phyloP scores from a whole-genome alignment of 805 yeast genomes.

The Starmera amethionina region DNA sequence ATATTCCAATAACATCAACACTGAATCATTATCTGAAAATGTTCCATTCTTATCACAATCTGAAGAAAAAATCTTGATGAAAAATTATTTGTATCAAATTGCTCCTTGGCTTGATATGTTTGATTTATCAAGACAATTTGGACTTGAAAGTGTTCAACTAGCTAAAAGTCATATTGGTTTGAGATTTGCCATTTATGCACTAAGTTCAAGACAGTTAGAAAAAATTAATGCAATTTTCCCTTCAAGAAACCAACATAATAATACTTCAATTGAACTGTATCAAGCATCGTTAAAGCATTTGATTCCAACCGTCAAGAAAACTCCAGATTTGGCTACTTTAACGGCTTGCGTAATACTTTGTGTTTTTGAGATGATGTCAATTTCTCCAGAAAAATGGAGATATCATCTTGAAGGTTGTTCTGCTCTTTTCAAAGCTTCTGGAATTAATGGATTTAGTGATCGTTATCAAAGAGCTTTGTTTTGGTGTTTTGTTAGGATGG shows the following conservation, averaged over 20 bases:
- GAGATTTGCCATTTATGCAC: conserved; percentile 21
- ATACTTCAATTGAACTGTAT: conserved; percentile 20
- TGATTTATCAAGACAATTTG: conserved; percentile 24
- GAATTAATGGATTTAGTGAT: conserved; percentile 27
- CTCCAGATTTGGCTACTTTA: conserved; percentile 20
- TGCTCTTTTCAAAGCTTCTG: conserved; percentile 25
- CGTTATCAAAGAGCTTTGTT: conserved; percentile 28
- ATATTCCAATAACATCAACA: too few species aligned
- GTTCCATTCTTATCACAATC: conserved; percentile 20
- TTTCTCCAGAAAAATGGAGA: conserved; percentile 28
- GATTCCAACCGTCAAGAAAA: conserved; percentile 25
- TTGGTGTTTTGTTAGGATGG: conserved; percentile 36
- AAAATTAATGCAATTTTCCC: conserved; percentile 18
- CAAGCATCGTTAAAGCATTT: conserved; percentile 23
- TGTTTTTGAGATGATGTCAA: conserved; percentile 33
- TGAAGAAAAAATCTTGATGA: conserved; percentile 22
- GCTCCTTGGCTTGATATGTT: conserved; percentile 32
- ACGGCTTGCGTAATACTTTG: conserved; percentile 31
- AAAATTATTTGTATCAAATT: conserved; percentile 26
- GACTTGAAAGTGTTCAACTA: conserved; percentile 24
- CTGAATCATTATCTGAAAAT: neutral
- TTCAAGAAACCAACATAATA: conserved; percentile 6
- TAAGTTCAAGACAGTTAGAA: conserved; percentile 25
- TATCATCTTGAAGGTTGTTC: conserved; percentile 30
- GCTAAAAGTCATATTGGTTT: conserved; percentile 27